phyloP scores from a whole-genome alignment of 2,329 filamentous ascomycete genomes.

The Fusarium multiceps region DNA sequence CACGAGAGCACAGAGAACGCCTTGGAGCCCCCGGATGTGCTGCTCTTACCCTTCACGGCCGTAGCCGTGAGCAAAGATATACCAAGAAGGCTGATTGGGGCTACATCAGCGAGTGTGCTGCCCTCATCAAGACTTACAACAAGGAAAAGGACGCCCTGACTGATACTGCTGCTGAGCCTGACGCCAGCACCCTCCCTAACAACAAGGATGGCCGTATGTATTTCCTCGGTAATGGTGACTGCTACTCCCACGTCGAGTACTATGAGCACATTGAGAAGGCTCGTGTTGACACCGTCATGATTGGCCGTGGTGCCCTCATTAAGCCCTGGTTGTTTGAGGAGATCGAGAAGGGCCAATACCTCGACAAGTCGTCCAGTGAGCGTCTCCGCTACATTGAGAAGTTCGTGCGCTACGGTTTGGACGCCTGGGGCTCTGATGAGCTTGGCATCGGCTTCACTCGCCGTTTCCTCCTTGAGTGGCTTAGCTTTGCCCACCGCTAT shows the following conservation, averaged over 20 bases:
- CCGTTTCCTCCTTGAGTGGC: constrained; percentile 92
- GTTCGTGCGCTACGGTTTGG: constrained; percentile 89
- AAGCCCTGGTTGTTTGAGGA: constrained; percentile 99
- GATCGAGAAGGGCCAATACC: constrained; percentile 89
- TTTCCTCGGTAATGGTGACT: constrained; percentile 97
- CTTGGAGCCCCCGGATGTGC: constrained; percentile 85
- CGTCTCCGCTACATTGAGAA: constrained; percentile 87
- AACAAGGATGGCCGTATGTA: constrained; percentile 76
- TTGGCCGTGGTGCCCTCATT: constrained; percentile 93
- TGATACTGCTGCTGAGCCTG: constrained; percentile 83
- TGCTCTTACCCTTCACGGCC: constrained; percentile 94
- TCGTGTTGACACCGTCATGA: constrained; percentile 93
- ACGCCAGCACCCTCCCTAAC: constrained; percentile 77
- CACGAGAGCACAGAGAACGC: constrained; percentile 75
- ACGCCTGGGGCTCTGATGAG: constrained; percentile 96
- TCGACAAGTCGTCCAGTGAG: constrained; percentile 93
- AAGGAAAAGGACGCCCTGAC: constrained; percentile 71
- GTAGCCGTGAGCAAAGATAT: constrained; percentile 94
- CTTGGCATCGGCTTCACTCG: constrained; percentile 90
- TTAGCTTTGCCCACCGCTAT: constrained; percentile 94
- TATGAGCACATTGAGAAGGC: constrained; percentile 79
- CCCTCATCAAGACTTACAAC: constrained; percentile 84
- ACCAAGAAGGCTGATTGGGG: constrained; percentile 92
- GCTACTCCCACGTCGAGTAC: constrained; percentile 93
- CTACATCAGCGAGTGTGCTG: constrained; percentile 91